These are phyloP conservation scores for Fusarium sp. DNA, from an alignment of 2,329 filamentous ascomycete genomes.

Conservation along the genomic window DNA sequence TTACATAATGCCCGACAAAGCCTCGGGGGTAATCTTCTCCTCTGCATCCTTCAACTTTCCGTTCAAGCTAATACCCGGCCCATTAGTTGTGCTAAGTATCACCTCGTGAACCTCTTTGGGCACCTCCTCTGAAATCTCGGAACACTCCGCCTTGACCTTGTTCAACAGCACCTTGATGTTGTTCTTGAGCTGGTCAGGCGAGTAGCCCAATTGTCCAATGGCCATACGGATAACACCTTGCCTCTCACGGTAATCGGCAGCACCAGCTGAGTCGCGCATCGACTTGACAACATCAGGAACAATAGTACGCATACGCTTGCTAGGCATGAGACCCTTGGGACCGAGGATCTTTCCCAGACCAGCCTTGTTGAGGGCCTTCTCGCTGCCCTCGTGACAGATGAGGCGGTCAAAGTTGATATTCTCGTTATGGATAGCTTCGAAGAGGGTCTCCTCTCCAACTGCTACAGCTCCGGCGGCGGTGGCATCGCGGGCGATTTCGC, in stretches of 20 bases:
- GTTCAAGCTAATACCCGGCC: constrained; percentile 88
- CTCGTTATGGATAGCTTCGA: constrained; percentile 81
- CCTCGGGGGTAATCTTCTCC: constrained; percentile 67
- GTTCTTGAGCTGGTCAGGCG: constrained; percentile 85
- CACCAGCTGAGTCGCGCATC: constrained; percentile 87
- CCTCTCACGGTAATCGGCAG: constrained; percentile 88
- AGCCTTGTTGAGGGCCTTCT: constrained; percentile 85
- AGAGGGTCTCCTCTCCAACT: constrained; percentile 89
- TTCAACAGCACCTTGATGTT: constrained; percentile 87
- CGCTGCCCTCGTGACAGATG: constrained; percentile 85
- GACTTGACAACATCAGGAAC: constrained; percentile 82
- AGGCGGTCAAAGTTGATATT: constrained; percentile 90
- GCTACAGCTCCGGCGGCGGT: constrained; percentile 83
- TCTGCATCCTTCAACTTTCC: constrained; percentile 79
- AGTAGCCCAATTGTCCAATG: constrained; percentile 92
- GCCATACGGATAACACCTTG: constrained; percentile 88
- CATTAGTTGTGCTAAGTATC: constrained; percentile 89
- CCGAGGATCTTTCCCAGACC: constrained; percentile 86
- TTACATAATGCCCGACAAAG: constrained; percentile 71
- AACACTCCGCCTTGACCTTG: constrained; percentile 84
- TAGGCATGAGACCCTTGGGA: constrained; percentile 94
- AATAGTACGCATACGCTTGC: constrained; percentile 87
- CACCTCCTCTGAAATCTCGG: constrained; percentile 72
- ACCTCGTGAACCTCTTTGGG: constrained; percentile 68
- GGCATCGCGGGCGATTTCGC: constrained; percentile 81